Evolutionary conservation across 192 early-diverging fungal genomes (phyloP).

Genomic region (Umbelopsis sp.): DNA sequence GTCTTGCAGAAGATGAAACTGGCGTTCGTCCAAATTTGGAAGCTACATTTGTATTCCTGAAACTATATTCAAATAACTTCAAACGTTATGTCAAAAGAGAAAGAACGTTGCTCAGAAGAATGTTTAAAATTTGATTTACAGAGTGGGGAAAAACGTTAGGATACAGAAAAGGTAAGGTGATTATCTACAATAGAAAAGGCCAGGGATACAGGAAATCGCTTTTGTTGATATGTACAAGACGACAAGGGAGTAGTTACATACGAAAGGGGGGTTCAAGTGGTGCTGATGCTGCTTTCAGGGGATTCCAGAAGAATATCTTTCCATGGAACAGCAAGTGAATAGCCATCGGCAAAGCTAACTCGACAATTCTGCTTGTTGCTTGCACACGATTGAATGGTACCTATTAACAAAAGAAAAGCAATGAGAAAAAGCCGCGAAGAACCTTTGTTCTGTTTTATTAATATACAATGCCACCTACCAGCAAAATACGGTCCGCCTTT

Average conservation of each 20-base stretch:
- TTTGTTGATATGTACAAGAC: constrained; percentile 1
- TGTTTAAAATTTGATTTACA: no score
- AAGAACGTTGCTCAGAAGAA: no score
- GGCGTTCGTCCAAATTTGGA: no score
- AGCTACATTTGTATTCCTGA: no score
- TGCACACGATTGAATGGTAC: constrained; percentile 23
- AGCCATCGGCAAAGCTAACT: constrained; percentile 25
- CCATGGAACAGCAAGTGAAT: constrained; percentile 27
- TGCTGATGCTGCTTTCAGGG: background rate
- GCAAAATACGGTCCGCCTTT: constrained; percentile 47
- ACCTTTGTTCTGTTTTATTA: no score
- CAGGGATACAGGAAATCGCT: no score
- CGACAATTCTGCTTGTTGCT: constrained; percentile 18
- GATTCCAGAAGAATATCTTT: constrained; percentile 26
- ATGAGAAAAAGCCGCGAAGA: background rate
- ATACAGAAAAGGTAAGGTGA: background rate
- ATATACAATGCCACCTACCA: constrained; percentile 11
- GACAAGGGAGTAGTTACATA: background rate
- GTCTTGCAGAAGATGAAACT: no score
- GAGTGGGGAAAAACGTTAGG: background rate
- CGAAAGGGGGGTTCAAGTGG: background rate
- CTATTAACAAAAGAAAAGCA: background rate
- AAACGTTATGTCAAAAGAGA: no score
- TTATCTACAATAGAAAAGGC: background rate
- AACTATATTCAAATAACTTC: no score